A percentile compares a stretch with the other conserved stretches of the same genome.
Conservation (phyloP, 345 rosid genomes). For the Salix exigua region DNA sequence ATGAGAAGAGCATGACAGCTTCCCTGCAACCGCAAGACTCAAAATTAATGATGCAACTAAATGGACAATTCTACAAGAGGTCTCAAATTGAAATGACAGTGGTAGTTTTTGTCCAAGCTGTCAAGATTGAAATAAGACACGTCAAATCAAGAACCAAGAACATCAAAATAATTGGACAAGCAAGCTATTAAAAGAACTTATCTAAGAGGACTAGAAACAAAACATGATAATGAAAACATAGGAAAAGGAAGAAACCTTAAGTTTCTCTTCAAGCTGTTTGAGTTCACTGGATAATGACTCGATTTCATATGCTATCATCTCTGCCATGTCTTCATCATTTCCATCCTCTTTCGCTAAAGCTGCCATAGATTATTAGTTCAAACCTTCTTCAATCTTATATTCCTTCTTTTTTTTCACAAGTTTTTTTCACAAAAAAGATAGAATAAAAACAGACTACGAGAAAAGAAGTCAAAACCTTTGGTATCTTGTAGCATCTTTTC, state of each 20-base stretch:
- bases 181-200: neutral
- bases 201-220: neutral
- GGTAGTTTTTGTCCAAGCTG: neutral
- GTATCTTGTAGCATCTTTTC: slow-evolving; percentile 74
- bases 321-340: slow-evolving; percentile 85
- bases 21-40: neutral
- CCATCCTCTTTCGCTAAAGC: slow-evolving; percentile 73
- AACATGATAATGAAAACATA: neutral
- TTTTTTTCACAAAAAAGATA: neutral
- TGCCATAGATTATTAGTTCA: slow-evolving; percentile 17
- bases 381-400: neutral
- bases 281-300: slow-evolving; percentile 57
- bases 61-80: neutral
- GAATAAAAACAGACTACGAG: neutral
- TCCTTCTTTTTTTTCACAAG: no score
- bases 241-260: slow-evolving; percentile 53
- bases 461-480: slow-evolving; percentile 45
- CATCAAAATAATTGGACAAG: neutral
- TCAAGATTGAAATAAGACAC: neutral
- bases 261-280: slow-evolving; percentile 71
- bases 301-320: slow-evolving; percentile 84
- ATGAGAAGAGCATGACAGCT: neutral
- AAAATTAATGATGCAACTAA: neutral
- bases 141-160: neutral
- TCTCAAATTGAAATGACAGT: neutral